Percentiles rank a stretch among this genome's conserved stretches.
phyloP scores from a whole-genome alignment of 805 yeast species.

The Metschnikowia orientalis region DNA sequence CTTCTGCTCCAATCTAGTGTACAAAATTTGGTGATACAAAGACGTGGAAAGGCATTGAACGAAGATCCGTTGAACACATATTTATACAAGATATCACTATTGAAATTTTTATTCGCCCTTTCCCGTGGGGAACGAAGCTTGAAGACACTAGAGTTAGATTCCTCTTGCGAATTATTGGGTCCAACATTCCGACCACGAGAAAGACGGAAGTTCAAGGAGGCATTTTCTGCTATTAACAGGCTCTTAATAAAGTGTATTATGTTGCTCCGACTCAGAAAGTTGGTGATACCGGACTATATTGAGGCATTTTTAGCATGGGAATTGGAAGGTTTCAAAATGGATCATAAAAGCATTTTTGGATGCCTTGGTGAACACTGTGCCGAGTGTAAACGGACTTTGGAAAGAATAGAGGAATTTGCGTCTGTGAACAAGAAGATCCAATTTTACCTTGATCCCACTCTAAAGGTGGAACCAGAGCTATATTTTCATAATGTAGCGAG shows the following conservation, averaged over 20 bases:
- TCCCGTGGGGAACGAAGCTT: not conserved
- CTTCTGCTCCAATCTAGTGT: not conserved
- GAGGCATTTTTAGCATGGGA: no score
- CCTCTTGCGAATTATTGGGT: not conserved
- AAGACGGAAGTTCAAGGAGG: no score
- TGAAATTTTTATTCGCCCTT: not conserved
- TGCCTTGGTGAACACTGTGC: not conserved
- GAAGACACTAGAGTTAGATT: not conserved
- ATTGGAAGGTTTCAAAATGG: no score
- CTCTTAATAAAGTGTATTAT: no score
- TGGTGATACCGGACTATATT: not conserved
- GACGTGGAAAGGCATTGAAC: not conserved
- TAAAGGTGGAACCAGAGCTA: no score
- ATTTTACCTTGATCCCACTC: slow-evolving; percentile 4
- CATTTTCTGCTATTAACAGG: no score
- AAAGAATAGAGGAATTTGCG: not conserved
- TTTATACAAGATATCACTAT: not conserved
- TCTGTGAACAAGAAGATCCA: slow-evolving; percentile 3
- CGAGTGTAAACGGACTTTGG: not conserved
- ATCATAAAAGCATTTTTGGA: no score
- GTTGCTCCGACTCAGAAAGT: no score
- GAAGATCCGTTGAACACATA: not conserved
- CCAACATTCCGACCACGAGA: no score
- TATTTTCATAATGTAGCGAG: no score
- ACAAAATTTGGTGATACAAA: not conserved